Conservation (phyloP, 495 filamentous ascomycete species). For the Trichoderma orchidacearum region DNA sequence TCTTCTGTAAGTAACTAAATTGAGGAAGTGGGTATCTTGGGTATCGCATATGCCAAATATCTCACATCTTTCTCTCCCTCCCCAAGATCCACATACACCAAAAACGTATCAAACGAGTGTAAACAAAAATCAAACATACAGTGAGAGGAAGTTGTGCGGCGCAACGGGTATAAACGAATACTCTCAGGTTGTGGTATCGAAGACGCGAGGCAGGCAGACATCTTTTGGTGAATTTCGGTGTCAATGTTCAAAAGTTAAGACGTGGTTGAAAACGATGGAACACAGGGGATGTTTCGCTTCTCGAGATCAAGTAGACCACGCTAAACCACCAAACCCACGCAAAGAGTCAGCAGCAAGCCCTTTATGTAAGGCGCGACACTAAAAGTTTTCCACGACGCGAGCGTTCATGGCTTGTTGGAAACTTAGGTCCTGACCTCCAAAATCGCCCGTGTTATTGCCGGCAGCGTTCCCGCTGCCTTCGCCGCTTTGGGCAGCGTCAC, state of each 20-base stretch:
- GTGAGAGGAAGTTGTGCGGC: neutral
- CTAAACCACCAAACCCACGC: neutral
- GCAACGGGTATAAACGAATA: neutral
- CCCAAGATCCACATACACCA: neutral
- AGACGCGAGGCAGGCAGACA: neutral
- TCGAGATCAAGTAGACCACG: neutral
- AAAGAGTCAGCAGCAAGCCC: neutral
- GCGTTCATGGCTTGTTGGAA: slow-evolving; percentile 80
- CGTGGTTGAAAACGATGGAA: neutral
- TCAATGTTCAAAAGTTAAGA: neutral
- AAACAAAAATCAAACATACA: neutral
- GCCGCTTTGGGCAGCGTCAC: slow-evolving; percentile 17
- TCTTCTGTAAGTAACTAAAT: too few species aligned
- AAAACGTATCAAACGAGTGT: neutral
- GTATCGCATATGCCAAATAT: neutral
- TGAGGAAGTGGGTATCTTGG: slow-evolving; percentile 1
- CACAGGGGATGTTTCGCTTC: neutral
- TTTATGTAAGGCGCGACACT: slow-evolving; percentile 9
- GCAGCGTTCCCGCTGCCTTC: slow-evolving; percentile 5
- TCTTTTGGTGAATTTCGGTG: neutral
- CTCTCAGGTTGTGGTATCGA: neutral
- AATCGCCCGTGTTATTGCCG: slow-evolving; percentile 21
- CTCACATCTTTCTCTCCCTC: neutral
- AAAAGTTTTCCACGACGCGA: slow-evolving; percentile 79
- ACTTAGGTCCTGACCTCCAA: slow-evolving; percentile 32